A percentile compares a stretch with the other conserved stretches of the same genome.
phyloP scores from a whole-genome alignment of 208 protist genomes.

The Tritrichomonas foetus region DNA sequence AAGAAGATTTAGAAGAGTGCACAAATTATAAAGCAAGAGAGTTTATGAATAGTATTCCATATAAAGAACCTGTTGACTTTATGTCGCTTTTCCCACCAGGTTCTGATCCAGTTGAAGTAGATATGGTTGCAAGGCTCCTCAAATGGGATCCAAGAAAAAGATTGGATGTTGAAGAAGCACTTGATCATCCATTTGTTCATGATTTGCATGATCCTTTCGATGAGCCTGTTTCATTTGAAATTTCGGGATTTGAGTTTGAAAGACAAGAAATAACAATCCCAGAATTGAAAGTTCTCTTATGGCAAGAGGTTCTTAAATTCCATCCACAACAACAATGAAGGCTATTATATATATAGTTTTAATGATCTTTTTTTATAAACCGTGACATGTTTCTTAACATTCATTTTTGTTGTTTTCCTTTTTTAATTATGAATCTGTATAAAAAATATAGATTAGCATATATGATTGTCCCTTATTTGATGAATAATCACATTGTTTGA shows the following conservation, averaged over 20 bases:
- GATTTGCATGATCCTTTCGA: slow-evolving; percentile 20
- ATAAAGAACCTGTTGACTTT: slow-evolving; percentile 58
- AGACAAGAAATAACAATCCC: not conserved
- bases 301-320: slow-evolving; percentile 2
- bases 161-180: slow-evolving; percentile 54
- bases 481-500: too few relatives aligned
- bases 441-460: too few relatives aligned
- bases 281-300: not conserved
- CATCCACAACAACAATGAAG: slow-evolving; percentile 10
- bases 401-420: too few relatives aligned
- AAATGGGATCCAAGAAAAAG: slow-evolving; percentile 57
- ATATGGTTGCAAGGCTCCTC: slow-evolving; percentile 59
- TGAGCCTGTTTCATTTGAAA: slow-evolving; percentile 17
- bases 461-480: too few relatives aligned
- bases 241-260: slow-evolving; percentile 3
- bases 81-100: not conserved
- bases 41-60: slow-evolving; percentile 71
- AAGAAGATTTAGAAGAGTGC: slow-evolving; percentile 69
- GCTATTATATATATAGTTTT: too few relatives aligned
- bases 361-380: too few relatives aligned
- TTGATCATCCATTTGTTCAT: slow-evolving; percentile 44
- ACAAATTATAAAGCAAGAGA: slow-evolving; percentile 71
- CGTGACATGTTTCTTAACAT: too few relatives aligned
- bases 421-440: too few relatives aligned
- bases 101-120: slow-evolving; percentile 44